Base-by-base conservation (phyloP, 2,329 filamentous ascomycete genomes). In the Talaromyces marneffei region DNA sequence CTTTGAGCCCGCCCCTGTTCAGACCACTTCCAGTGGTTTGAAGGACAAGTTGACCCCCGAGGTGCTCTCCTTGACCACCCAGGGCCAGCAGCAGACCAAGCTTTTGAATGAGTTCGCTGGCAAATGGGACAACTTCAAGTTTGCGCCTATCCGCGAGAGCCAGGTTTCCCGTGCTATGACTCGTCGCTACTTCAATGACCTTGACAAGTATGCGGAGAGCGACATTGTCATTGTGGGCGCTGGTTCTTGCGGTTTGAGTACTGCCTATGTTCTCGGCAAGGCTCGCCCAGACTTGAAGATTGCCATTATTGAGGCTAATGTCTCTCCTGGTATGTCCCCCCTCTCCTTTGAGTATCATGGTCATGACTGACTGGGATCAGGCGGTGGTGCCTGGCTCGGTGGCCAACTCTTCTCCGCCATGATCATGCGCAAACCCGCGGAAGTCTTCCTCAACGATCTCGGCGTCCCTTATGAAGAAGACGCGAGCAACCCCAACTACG, bases 121-220 rank as follows among this genome's bases (percentile, higher is more conserved):
- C 70, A 87, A 91, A 72, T 96, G 92, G 92, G 86, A 91, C 68
- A 76, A 78, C 68, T 96, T 96, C 80, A 83, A 82, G 68, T 96
- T 96, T 75, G 84, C 87, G 57, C 89, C 89, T 60, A 96, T 97
- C 77, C 89, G 92, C 67, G 92, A 96, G 84, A 90, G 86, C 67
- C 90, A 95, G 78, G 92, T 96, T 74, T 93, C 90, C 56, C 90
- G 92, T 65, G 91, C 92, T 74, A 96, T 96, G 92, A 93, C 90
- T 59, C 85, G 90, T 57, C 91, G 92, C 74, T 97, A 96, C 87
- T 96, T 96, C 77, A 79, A 85, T 70, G 92, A 97, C 79, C 82
- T 97, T 59, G 90, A 96, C 81, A 85, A 79, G 64, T 94, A 96
- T 73, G 91, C 92, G 75, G 92, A 96, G 80, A 91, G 89, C 53